These are phyloP conservation scores for Orbilia blumenaviensis DNA, from an alignment of 2,329 filamentous ascomycete species.

Conservation along the genomic window DNA sequence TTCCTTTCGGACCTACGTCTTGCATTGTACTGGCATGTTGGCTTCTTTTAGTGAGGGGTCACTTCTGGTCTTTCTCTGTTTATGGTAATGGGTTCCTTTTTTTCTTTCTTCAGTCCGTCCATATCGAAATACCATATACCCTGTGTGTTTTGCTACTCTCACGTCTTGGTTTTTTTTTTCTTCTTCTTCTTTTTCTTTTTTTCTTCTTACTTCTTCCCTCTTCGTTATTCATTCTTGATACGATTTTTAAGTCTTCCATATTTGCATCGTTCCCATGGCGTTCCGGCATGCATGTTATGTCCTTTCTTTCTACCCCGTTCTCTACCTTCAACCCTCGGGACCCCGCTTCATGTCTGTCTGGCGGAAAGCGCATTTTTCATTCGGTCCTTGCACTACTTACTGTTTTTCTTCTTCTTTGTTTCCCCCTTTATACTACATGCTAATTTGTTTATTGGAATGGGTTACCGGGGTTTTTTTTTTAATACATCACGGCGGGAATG, in stretches of 20 bases:
- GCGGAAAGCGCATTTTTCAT: too few relatives aligned
- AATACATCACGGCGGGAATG: too few relatives aligned
- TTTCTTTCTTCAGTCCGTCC: not conserved
- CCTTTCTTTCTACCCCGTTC: not conserved
- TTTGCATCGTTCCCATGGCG: not conserved
- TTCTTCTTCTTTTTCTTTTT: not conserved
- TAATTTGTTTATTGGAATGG: too few relatives aligned
- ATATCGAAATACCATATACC: slow-evolving; percentile 36
- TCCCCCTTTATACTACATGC: too few relatives aligned
- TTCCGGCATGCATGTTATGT: not conserved
- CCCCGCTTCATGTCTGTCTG: too few relatives aligned
- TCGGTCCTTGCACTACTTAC: not conserved
- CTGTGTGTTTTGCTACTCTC: slow-evolving; percentile 18
- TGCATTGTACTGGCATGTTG: slow-evolving; percentile 3
- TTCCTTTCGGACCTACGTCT: not conserved
- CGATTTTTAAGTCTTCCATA: slow-evolving; percentile 6
- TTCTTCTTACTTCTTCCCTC: not conserved
- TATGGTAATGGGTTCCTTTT: not conserved
- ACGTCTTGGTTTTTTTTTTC: slow-evolving; percentile 34
- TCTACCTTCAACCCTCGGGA: not conserved
- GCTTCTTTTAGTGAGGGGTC: not conserved
- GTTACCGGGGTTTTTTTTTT: too few relatives aligned
- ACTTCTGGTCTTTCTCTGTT: not conserved
- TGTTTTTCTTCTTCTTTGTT: not conserved
- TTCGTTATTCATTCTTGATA: not conserved